Evolutionary conservation across 805 yeast genomes (phyloP), one percentile per base, ranked within the genome.

Genomic region (Brettanomyces naardenensis): DNA sequence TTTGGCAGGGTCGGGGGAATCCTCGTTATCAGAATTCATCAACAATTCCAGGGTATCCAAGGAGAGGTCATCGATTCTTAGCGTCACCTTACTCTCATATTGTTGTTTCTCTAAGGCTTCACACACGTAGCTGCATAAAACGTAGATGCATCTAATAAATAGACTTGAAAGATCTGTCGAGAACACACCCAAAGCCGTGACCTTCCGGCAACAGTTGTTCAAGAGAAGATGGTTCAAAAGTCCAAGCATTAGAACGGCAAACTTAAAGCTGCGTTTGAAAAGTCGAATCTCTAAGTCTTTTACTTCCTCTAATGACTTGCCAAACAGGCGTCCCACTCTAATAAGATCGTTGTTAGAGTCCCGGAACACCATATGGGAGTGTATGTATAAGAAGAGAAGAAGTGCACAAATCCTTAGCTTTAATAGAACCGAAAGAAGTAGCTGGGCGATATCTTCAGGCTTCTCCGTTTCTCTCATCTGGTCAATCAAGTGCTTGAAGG

Each of bases 111-210:
- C 25, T 33, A 46, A 29, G 21, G 31, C 27, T 19, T 46, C 42
- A 7, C 47, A 43, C 11, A 53, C 19, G 22, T 38, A 44, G 10
- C 44, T 41, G 17, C 45, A 38, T 6, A 52, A 28, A 9, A 45
- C 38, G 22, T 35, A 37, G 6, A 44, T 36, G 5, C 45, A 40
- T 17, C 50, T 44, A 36, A 39, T 37, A 23, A 56, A 44, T 11
- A 52, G 38, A 32, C 44, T 45, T 13, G 55, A 37, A 17, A 56
- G 33, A 38, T 53, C 58, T 3, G 51, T 39, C 3, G 54, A 41
- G 9, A 52, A 32, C 29, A 41, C 13, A 35, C 38, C 46, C 49
- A 47, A 39, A 31, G 34, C 32, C 40, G 38, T 18, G 37, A 33
- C 23, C 20, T 35, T 18, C 25, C 39, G 37, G 25, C 33, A 17